Percentiles rank a stretch among this genome's conserved stretches.
Evolutionary conservation across 2,329 filamentous ascomycete genomes (phyloP).

Genomic region (Nemania abortiva): DNA sequence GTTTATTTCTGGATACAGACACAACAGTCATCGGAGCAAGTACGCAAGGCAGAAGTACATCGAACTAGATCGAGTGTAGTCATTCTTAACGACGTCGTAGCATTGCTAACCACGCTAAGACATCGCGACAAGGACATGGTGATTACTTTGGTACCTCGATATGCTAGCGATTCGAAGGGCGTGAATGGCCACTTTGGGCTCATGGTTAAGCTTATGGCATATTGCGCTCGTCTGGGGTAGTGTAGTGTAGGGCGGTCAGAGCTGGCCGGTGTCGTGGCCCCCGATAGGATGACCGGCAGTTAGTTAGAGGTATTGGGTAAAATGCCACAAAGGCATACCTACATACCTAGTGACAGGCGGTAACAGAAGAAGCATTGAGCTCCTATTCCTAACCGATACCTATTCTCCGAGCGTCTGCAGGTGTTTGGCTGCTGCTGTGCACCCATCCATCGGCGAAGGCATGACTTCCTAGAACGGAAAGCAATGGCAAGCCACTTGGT

Average conservation of each 20-base stretch:
- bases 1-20: slow-evolving; percentile 26
- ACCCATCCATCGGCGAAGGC: slow-evolving; percentile 14
- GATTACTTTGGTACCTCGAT: background rate
- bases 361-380: slow-evolving; percentile 3
- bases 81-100: slow-evolving; percentile 12
- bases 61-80: slow-evolving; percentile 1
- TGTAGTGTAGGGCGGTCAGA: slow-evolving; percentile 10
- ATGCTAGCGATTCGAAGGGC: background rate
- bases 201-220: slow-evolving; percentile 10
- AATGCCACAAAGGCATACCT: slow-evolving; percentile 6
- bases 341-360: background rate
- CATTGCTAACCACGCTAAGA: slow-evolving; percentile 9
- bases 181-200: slow-evolving; percentile 17
- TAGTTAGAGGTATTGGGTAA: background rate
- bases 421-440: slow-evolving; percentile 23
- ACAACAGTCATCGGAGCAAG: background rate
- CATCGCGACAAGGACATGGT: slow-evolving; percentile 5
- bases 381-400: slow-evolving; percentile 24
- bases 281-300: slow-evolving; percentile 16
- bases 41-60: slow-evolving; percentile 1
- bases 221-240: slow-evolving; percentile 15
- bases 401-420: slow-evolving; percentile 33
- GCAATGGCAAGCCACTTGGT: slow-evolving; percentile 25
- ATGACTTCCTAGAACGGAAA: slow-evolving; percentile 37
- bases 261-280: slow-evolving; percentile 2